Conservation (phyloP, 1,284 basidiomycete genomes). For the Taiwanofungus camphoratus region DNA sequence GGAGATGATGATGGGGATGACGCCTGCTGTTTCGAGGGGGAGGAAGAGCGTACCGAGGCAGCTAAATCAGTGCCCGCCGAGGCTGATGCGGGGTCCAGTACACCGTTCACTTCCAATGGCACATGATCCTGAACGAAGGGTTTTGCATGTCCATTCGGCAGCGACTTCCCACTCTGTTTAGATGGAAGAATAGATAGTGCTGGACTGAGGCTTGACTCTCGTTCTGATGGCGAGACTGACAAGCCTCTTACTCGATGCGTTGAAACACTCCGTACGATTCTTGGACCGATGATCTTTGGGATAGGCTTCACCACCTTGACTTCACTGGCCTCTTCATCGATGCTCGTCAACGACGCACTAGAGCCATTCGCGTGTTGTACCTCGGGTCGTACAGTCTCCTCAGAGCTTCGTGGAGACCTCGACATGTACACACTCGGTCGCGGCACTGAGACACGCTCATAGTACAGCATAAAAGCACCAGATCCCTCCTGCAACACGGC, state of each 20-base stretch:
- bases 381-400: constrained; percentile 57
- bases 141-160: constrained; percentile 8
- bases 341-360: constrained; percentile 20
- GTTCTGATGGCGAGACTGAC: constrained; percentile 16
- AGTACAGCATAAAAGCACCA: constrained; percentile 86
- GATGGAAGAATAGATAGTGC: neutral
- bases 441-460: constrained; percentile 62
- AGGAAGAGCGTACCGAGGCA: constrained; percentile 8
- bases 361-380: constrained; percentile 32
- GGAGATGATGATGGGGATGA: constrained; percentile 9
- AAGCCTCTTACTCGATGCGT: constrained; percentile 37
- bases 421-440: constrained; percentile 17
- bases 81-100: neutral
- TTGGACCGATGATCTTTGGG: constrained; percentile 31
- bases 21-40: constrained; percentile 1
- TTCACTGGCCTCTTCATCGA: constrained; percentile 17
- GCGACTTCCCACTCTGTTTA: neutral
- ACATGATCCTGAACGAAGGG: neutral
- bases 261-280: constrained; percentile 54
- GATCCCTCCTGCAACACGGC: constrained; percentile 66
- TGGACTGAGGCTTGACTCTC: neutral
- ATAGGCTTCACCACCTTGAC: constrained; percentile 7
- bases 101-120: neutral
- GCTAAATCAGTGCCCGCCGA: neutral
- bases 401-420: constrained; percentile 27